Base-by-base conservation (phyloP, 2,329 filamentous ascomycete genomes). In the Penicillium sclerotigenum region DNA sequence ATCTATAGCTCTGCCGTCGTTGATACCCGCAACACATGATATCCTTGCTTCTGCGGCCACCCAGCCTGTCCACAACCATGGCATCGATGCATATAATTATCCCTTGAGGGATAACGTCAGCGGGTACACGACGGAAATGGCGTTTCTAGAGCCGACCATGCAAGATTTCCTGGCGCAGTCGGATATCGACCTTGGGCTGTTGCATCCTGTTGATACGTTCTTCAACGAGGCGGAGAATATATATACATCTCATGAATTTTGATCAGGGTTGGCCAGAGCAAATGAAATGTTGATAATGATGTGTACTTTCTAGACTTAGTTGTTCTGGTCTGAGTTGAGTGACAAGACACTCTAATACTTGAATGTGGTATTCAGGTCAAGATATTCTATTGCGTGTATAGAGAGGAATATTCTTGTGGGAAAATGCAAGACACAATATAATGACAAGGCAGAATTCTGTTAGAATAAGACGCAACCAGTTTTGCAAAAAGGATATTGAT, bases 121-220 rank as follows among this genome's bases (percentile, higher is more conserved):
- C 10, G 71, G 70, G 9, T 73, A 73, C 51, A 73, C 71, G 34
- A 73, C 71, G 0, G 70, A 69, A 40, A 73, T 74, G 70, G 65
- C 72, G 9, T 73, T 74, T 46, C 57, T 73, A 38, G 70, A 74
- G 47, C 72, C 72, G 22, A 74, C 71, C 8, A 72, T 74, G 71
- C 71, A 74, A 53, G 70, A 73, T 45, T 74, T 74, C 18, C 59
- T 74, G 1, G 71, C 72, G 18, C 71, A 74, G 59, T 72, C 71
- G 5, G 70, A 74, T 61, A 65, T 74, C 18, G 71, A 73, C 56
- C 45, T 73, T 33, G 70, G 71, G 2, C 54, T 71, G 48, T 52
- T 72, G 54, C 68, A 73, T 56, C 69, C 71, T 8, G 68, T 73
- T 34, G 71, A 73, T 61, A 67, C 67, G 4, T 72, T 71, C 50